Percentiles rank a stretch among this genome's conserved stretches.
Evolutionary conservation across 805 yeast species (phyloP).

Genomic region (Saccharomyces eubayanus): DNA sequence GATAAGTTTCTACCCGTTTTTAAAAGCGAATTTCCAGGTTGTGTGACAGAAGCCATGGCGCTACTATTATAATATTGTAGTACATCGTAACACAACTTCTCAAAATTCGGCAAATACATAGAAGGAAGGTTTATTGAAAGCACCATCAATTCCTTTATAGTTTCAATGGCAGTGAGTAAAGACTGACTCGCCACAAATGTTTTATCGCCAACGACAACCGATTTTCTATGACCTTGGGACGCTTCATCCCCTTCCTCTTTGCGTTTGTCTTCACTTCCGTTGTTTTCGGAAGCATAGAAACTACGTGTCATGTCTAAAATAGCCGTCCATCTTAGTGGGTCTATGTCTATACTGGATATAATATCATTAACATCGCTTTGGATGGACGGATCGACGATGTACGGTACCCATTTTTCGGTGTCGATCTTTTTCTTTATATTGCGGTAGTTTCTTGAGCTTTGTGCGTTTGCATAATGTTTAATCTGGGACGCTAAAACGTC

Average conservation of each 20-base stretch:
- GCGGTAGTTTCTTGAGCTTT: conserved; percentile 45
- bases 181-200: conserved; percentile 54
- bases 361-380: conserved; percentile 47
- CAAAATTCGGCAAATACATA: conserved; percentile 30
- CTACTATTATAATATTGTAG: conserved; percentile 47
- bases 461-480: conserved; percentile 46
- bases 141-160: conserved; percentile 46
- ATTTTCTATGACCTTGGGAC: conserved; percentile 30
- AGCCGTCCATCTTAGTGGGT: conserved; percentile 43
- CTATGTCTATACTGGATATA: conserved; percentile 38
- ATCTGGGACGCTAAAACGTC: conserved; percentile 63
- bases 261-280: conserved; percentile 5
- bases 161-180: conserved; percentile 32
- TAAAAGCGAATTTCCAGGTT: conserved; percentile 13
- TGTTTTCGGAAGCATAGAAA: not conserved
- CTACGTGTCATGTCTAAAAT: conserved; percentile 20
- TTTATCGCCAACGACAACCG: conserved; percentile 43
- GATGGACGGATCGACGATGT: conserved; percentile 40
- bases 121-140: conserved; percentile 50
- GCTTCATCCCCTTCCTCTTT: conserved; percentile 7
- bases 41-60: conserved; percentile 20
- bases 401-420: conserved; percentile 74
- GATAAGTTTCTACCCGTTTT: conserved; percentile 32
- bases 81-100: conserved; percentile 37
- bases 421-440: conserved; percentile 45